A percentile compares a stretch with the other conserved stretches of the same genome.
Conservation (phyloP, 768 basidiomycete genomes). For the Antrodiella citrinella region DNA sequence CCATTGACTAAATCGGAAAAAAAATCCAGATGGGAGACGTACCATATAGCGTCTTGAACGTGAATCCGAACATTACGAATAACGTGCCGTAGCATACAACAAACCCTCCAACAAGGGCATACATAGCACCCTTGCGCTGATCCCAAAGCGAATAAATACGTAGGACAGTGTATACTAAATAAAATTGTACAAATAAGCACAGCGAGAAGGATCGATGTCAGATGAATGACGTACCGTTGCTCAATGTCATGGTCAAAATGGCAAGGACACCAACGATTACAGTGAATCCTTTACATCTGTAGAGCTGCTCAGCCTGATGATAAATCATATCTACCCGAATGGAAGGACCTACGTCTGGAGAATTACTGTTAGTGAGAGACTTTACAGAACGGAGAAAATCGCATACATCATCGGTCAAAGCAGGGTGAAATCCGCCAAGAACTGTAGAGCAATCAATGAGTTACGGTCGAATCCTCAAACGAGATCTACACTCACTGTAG, state of each 20-base stretch:
- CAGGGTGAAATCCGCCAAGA: constrained; percentile 3
- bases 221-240: constrained; percentile 1
- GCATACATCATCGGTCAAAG: not conserved
- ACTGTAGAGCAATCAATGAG: too few relatives aligned
- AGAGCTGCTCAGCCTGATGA: not conserved
- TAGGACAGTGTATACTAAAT: not conserved
- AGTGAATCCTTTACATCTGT: constrained; percentile 1
- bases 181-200: not conserved
- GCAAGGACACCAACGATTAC: not conserved
- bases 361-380: too few relatives aligned
- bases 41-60: not conserved
- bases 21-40: not conserved
- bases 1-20: not conserved
- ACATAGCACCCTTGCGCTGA: not conserved
- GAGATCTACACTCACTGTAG: constrained; percentile 8
- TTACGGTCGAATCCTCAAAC: too few relatives aligned
- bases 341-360: too few relatives aligned
- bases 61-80: constrained; percentile 1
- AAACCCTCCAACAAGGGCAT: not conserved
- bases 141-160: constrained; percentile 3
- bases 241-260: not conserved
- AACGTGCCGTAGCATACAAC: not conserved
- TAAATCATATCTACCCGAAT: not conserved
- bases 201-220: not conserved
- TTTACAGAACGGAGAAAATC: too few relatives aligned